A percentile compares a stretch with the other conserved stretches of the same genome.
These are phyloP conservation scores for Candida corydali DNA, from an alignment of 805 yeast genomes.

Conservation along the genomic window DNA sequence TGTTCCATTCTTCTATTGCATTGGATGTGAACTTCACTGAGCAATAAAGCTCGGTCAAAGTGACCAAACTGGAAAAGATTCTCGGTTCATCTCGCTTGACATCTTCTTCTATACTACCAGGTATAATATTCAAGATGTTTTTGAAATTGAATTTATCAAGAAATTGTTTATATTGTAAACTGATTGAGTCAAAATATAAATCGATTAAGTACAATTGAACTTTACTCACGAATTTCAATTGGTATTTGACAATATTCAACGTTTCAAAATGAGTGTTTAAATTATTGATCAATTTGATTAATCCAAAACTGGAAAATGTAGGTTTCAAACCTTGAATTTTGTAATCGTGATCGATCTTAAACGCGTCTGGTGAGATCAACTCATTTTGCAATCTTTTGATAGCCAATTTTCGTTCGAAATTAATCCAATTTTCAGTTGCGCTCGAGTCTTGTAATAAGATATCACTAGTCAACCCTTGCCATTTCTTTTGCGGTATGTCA, in stretches of 20 bases:
- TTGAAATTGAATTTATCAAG: slow-evolving; percentile 33
- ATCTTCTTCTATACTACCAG: slow-evolving; percentile 30
- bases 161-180: slow-evolving; percentile 39
- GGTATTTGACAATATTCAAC: slow-evolving; percentile 46
- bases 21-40: slow-evolving; percentile 26
- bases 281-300: slow-evolving; percentile 54
- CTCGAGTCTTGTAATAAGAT: slow-evolving; percentile 17
- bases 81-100: slow-evolving; percentile 11
- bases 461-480: slow-evolving; percentile 49
- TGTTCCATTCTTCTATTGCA: slow-evolving; percentile 34
- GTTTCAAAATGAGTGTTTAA: slow-evolving; percentile 53
- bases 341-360: slow-evolving; percentile 55
- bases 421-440: slow-evolving; percentile 45
- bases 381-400: slow-evolving; percentile 45
- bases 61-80: slow-evolving; percentile 20
- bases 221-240: slow-evolving; percentile 51
- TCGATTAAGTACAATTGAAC: slow-evolving; percentile 58
- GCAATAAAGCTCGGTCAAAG: slow-evolving; percentile 31
- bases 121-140: slow-evolving; percentile 29
- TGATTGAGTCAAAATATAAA: slow-evolving; percentile 42
- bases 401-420: slow-evolving; percentile 50
- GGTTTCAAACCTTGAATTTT: slow-evolving; percentile 42
- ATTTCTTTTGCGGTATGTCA: slow-evolving; percentile 24
- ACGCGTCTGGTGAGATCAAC: slow-evolving; percentile 44
- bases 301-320: slow-evolving; percentile 56